phyloP scores from a whole-genome alignment of 257 asterid genomes.

The Nicotiana noctiflora region DNA sequence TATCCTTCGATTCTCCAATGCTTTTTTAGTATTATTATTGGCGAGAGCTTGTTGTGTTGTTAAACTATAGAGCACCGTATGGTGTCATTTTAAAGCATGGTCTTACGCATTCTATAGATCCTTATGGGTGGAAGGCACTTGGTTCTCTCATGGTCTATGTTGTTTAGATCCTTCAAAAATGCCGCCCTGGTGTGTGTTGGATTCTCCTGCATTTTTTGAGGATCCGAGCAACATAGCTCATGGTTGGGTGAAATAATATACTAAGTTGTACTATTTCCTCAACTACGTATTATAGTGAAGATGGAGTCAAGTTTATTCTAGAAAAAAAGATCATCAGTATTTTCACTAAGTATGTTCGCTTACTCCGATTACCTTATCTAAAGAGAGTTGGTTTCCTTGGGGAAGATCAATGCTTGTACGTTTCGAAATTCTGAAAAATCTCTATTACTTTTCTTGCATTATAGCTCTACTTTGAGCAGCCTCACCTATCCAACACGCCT shows the following conservation, averaged over 20 bases:
- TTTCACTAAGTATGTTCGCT: neutral
- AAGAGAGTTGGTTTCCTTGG: neutral
- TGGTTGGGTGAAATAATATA: neutral
- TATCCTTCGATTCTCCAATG: neutral
- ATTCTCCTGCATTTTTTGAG: no score
- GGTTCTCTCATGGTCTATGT: neutral
- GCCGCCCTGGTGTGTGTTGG: no score
- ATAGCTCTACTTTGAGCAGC: neutral
- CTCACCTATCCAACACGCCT: neutral
- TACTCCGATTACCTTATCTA: neutral
- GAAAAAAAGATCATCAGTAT: neutral
- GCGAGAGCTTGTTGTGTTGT: neutral
- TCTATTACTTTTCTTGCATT: neutral
- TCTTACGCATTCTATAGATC: neutral
- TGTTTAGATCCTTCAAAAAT: no score
- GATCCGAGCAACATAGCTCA: no score
- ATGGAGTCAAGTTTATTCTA: neutral
- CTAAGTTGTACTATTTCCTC: neutral
- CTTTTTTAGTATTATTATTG: neutral
- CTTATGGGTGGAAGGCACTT: neutral
- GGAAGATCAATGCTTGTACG: constrained; percentile 1
- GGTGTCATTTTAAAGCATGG: neutral
- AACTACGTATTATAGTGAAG: neutral
- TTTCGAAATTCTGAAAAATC: neutral
- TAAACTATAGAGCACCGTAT: neutral